Base-by-base conservation (phyloP, 2,329 filamentous ascomycete species). In the Alternaria viburni region DNA sequence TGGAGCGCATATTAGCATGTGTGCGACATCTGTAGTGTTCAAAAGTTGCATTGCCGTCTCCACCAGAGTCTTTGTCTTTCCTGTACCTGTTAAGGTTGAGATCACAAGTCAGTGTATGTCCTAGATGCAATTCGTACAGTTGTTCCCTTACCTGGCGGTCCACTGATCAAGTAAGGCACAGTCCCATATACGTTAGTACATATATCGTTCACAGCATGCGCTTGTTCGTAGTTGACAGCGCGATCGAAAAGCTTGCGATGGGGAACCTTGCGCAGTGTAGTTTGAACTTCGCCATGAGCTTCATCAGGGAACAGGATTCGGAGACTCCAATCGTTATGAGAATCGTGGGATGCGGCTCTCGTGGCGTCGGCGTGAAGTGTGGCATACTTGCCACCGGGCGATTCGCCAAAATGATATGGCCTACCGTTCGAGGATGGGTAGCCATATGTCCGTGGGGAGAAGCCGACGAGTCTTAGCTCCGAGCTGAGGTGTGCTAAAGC, bases 61-160 rank as follows among this genome's bases (percentile, higher is more conserved):
- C 17, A 85, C 83, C 2, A 85, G 67, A 3, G 83, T 85, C 62
- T 85, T 85, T 9, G 84, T 86, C 68, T 86, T 86, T 0, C 84
- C 84, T 7, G 83, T 85, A n/a, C 84, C 84, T 41, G 36, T 41
- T 3, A 17, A 11, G 36, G 15, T 41, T 17, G 4, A 6, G 32
- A 41, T 41, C 9, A n/a, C 32, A 41, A 41, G 15, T 41, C 15
- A 41, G 36, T 17, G n/a, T 41, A 41, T 41, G 36, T 17, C n/a
- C 4, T n/a, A 2, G 15, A 17, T 17, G 36, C n/a, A 5, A 3
- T 17, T 41, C 36, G 36, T 11, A 41, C 4, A 17, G 84, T 85
- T 68, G 86, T 86, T 0, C 84, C 84, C 6, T 83, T 85, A 17
- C 84, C 84, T 11, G 84, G 83, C 10, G 84, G 83, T 0, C 84